A percentile compares a stretch with the other conserved stretches of the same genome.
These are phyloP conservation scores for Elsinoe arachidis DNA, from an alignment of 2,329 filamentous ascomycete genomes.

Conservation along the genomic window DNA sequence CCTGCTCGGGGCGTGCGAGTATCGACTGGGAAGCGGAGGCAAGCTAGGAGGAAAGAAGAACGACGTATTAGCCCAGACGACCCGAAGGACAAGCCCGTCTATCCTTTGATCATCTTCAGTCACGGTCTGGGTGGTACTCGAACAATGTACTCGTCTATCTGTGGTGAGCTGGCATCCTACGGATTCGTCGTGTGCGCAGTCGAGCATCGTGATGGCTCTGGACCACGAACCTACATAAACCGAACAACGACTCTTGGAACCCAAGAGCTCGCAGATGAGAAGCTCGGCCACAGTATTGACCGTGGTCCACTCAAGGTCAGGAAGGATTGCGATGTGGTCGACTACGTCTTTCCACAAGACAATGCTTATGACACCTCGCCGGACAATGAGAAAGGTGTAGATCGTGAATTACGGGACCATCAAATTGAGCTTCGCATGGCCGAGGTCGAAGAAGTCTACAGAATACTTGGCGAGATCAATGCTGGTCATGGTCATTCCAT, in stretches of 20 bases:
- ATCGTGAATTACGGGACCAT: slow-evolving; percentile 49
- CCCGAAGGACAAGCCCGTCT: slow-evolving; percentile 36
- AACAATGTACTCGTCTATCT: slow-evolving; percentile 54
- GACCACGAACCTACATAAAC: slow-evolving; percentile 53
- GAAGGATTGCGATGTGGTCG: slow-evolving; percentile 25
- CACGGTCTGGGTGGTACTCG: slow-evolving; percentile 57
- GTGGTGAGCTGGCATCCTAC: slow-evolving; percentile 53
- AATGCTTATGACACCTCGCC: slow-evolving; percentile 41
- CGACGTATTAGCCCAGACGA: slow-evolving; percentile 26
- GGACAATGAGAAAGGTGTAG: slow-evolving; percentile 51
- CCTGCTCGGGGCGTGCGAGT: slow-evolving; percentile 37
- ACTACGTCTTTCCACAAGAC: slow-evolving; percentile 55
- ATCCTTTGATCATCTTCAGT: slow-evolving; percentile 57
- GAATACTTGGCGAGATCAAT: slow-evolving; percentile 48
- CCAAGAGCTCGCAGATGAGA: slow-evolving; percentile 24
- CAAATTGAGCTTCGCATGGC: slow-evolving; percentile 56
- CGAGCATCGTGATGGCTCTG: slow-evolving; percentile 58
- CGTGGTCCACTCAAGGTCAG: slow-evolving; percentile 19
- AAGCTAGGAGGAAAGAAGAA: slow-evolving; percentile 20
- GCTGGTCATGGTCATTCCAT: slow-evolving; percentile 46
- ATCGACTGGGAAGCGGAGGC: slow-evolving; percentile 33
- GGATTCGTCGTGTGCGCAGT: slow-evolving; percentile 57
- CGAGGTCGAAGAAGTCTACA: slow-evolving; percentile 56
- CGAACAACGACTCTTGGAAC: slow-evolving; percentile 37
- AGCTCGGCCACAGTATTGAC: slow-evolving; percentile 14